Base-by-base conservation (phyloP, 2,329 filamentous ascomycete genomes). In the Venturia asperata region DNA sequence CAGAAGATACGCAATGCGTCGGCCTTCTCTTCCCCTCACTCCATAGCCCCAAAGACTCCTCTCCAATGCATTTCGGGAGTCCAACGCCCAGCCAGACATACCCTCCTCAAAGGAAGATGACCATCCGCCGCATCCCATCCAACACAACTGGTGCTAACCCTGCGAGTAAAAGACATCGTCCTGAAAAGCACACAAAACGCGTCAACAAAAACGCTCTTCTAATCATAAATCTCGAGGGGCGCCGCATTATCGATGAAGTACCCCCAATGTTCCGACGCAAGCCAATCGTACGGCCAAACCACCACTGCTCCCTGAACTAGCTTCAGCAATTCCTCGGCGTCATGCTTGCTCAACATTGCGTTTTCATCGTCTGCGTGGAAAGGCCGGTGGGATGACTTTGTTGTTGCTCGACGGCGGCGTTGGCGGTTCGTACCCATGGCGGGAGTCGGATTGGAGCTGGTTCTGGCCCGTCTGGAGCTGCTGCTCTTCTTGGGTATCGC, bases 191-290 rank as follows among this genome's bases (percentile, higher is more conserved):
- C 10, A 21, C 5, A 27, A 27, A 27, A 13, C 13, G 21, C 39
- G 13, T 15, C 13, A 15, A 52, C 21, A 24, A 52, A 34, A 24
- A 15, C 21, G 13, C 45, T 5, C n/a, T n/a, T 19, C 52, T 58
- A 58, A 58, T 34, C 30, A n/a, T 99, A 99, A 72, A 99, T 97
- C 78, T 97, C 92, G 77, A 99, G 81, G 65, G 94, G 94, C 71
- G 94, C 95, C 74, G 99, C 88, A 76, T 95, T 89, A 76, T 99
- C 94, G 65, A 97, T 91, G 73, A 93, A 91, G 77, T 96, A 97
- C 68, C 97, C 84, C 94, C 94, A 99, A 72, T 87, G 86, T 79
- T 97, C 94, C 78, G 97, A 94, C 65, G 88, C 89, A 30, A 77
- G 67, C 85, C 95, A 99, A 72, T 99, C 91, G 76, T 97, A 96